Evolutionary conservation across 805 yeast species (phyloP).

Genomic region (Spathaspora boniae): DNA sequence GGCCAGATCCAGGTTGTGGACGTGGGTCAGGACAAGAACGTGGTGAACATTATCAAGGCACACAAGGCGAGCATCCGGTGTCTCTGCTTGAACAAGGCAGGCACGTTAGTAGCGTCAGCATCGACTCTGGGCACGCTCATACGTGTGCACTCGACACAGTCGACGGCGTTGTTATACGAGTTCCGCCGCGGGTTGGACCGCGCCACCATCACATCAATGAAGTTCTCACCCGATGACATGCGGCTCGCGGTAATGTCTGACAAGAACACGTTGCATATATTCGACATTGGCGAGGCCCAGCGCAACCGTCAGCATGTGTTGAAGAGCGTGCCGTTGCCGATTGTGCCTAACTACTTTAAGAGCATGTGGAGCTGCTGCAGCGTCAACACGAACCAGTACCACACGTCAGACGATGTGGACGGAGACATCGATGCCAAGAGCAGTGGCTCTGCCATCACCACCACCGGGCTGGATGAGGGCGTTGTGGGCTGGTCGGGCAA

Average conservation of each 20-base stretch:
- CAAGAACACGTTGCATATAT: constrained; percentile 86
- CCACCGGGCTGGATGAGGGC: constrained; percentile 24
- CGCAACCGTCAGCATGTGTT: constrained; percentile 63
- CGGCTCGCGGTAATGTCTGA: constrained; percentile 84
- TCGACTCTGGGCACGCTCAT: constrained; percentile 80
- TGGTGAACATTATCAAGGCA: constrained; percentile 70
- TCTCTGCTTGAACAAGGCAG: constrained; percentile 59
- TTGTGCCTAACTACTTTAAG: constrained; percentile 63
- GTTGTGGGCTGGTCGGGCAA: constrained; percentile 72
- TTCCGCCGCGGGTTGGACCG: constrained; percentile 88
- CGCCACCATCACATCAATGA: constrained; percentile 78
- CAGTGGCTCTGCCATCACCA: constrained; percentile 1
- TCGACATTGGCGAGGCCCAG: constrained; percentile 43
- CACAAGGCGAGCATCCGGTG: constrained; percentile 67
- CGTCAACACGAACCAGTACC: constrained; percentile 48
- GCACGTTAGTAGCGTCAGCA: constrained; percentile 73
- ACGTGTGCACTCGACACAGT: constrained; percentile 53
- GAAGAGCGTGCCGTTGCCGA: constrained; percentile 53
- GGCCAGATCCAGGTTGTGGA: constrained; percentile 85
- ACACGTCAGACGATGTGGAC: constrained; percentile 17
- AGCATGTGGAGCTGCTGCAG: constrained; percentile 89
- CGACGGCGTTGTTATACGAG: constrained; percentile 66
- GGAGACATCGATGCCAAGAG: constrained; percentile 14
- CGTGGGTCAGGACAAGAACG: constrained; percentile 59
- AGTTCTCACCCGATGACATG: constrained; percentile 72